Base-by-base conservation (phyloP, 257 asterid species). In the Forsythia viridissima region DNA sequence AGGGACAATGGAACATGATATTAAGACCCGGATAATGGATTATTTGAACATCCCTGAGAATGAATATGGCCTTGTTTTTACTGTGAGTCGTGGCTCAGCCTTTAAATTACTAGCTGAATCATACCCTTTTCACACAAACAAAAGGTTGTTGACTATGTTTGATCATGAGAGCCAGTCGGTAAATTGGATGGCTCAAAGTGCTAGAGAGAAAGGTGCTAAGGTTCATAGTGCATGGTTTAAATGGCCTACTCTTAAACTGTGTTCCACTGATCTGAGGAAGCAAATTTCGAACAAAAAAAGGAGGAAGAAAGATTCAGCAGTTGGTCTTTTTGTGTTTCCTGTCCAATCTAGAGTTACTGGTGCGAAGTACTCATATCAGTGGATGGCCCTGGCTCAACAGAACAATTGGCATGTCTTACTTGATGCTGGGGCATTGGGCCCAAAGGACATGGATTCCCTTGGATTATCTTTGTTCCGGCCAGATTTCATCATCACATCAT, bases 301-400 rank as follows among this genome's bases (percentile, higher is more conserved):
- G 90, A 88, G 97, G 71, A 96, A 93, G 87, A 96, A 93, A 80
- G 98, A 96, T 85, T 85, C 96, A 3, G 97, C 97, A 0, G 86
- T 91, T 18, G 99, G 99, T 44, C 97, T 96, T 66, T 93, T 96
- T 69, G 98, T 93, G 63, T 96, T 96, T 82, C 99, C 99, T 46
- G 99, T 96, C 48, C 99, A 96, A 80, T 96, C 98, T 9, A 86
- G 99, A 71, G 99, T 96, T 68, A 92, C 97, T 12, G 99, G 99
- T 68, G 98, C 98, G 0, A 96, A 92, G 84, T 96, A 96, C 85
- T 96, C 98, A 4, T 96, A 96, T 78, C 99, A 96, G 77, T 96
- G 99, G 99, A 93, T 96, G 98, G 97, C 99, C 11, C 76, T 96
- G 82, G 99, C 99, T 67, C 98, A 96, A 83, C 99, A 96, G 93